Evolutionary conservation across 192 early-diverging fungal genomes (phyloP).

Genomic region (Podila epicladia): DNA sequence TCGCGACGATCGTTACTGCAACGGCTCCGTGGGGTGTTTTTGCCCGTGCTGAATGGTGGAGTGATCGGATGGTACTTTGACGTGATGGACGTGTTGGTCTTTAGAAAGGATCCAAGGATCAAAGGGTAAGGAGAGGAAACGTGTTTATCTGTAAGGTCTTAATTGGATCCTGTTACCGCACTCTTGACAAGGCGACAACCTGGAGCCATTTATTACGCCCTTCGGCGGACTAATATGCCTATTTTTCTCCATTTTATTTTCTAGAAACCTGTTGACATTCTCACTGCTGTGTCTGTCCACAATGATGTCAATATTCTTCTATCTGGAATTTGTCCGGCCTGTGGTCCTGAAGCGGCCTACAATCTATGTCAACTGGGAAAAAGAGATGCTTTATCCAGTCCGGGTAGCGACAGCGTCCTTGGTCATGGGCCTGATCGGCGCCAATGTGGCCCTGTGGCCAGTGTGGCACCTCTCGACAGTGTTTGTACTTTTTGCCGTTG

Average conservation of each 20-base stretch:
- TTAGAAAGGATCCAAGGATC: conserved; percentile 34
- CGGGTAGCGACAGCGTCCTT: conserved; percentile 22
- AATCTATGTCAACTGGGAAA: conserved; percentile 43
- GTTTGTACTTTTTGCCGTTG: conserved; percentile 21
- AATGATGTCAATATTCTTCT: conserved; percentile 47
- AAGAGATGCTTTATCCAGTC: conserved; percentile 34
- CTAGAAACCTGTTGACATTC: conserved; percentile 33
- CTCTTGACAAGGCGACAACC: no score
- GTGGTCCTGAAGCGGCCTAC: conserved; percentile 23
- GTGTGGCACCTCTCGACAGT: conserved; percentile 42
- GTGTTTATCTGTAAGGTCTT: no score
- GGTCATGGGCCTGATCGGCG: conserved; percentile 15
- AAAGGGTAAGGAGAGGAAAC: conserved; percentile 24
- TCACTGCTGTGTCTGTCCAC: conserved; percentile 30
- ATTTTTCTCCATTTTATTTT: not conserved
- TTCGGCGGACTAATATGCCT: no score
- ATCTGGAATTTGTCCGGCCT: conserved; percentile 45
- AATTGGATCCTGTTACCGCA: no score
- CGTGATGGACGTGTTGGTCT: conserved; percentile 29
- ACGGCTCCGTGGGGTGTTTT: conserved; percentile 17
- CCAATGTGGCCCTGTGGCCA: conserved; percentile 36
- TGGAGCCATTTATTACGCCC: no score
- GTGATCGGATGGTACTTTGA: conserved; percentile 42
- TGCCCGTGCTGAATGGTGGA: conserved; percentile 18
- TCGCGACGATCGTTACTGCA: conserved; percentile 18